Evolutionary conservation across 2,329 filamentous ascomycete species (phyloP), one percentile per base, ranked within the genome.

Genomic region (Coleophoma crateriformis): DNA sequence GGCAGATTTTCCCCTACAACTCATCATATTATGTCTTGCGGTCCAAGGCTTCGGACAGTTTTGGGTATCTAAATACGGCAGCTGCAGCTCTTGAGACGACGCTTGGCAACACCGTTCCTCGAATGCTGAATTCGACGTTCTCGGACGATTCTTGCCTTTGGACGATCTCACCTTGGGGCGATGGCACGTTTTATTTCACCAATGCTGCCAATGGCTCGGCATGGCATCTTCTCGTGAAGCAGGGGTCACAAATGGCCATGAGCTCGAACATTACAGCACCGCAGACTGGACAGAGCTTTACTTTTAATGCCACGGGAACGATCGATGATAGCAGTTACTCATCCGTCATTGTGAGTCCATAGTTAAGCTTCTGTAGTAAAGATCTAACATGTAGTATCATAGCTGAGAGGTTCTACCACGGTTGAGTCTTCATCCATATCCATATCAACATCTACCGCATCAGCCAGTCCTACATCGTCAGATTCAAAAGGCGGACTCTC

Each of bases 101-200:
- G 4, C 49, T 49, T 10, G 55, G 53, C 5, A 38, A 34, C n/a
- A 55, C 53, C 4, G 43, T 51, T 8, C 49, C 51, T 7, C 20
- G 27, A 7, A 53, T 54, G 50, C 19, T 27, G n/a, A 54, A 54
- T 27, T 32, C 37, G 12, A 48, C 48, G 5, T 33, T 50, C 13
- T 32, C 45, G 3, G 54, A 58, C 33, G 35, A 45, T 22, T 47
- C 43, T n/a, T 54, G 54, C 40, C 54, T 50, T 41, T 56, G 55
- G 55, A 34, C 47, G n/a, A 48, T 56, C 32, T 22, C 17, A 2
- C 51, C 54, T 4, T 58, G 55, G 55, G 50, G 48, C 6, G 54
- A 58, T 49, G 55, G 55, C 2, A 56, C 53, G 1, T 58, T 53
- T 32, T 58, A 33, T 22, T 33, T 58, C 1, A 50, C 48, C 4